Percentiles rank a stretch among this genome's conserved stretches.
Conservation (phyloP, 2,329 filamentous ascomycete species). For the Aspergillus transmontanensis region DNA sequence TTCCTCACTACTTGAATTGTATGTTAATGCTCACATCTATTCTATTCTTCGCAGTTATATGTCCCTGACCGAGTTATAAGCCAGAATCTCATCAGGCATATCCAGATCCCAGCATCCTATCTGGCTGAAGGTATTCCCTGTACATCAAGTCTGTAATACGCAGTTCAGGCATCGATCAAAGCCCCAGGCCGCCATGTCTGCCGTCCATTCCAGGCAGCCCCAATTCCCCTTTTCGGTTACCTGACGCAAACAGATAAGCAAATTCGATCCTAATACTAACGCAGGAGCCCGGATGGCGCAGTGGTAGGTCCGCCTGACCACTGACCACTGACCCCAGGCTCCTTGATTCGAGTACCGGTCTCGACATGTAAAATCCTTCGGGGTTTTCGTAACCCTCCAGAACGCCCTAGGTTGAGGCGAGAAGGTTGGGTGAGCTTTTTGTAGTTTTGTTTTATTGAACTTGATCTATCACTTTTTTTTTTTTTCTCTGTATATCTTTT, state of each 20-base stretch:
- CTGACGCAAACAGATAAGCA: neutral
- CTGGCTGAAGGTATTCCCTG: neutral
- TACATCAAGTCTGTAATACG: neutral
- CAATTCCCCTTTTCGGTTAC: neutral
- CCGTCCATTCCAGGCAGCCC: neutral
- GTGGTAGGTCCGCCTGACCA: neutral
- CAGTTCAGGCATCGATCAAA: neutral
- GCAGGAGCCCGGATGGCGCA: neutral
- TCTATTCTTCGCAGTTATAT: neutral
- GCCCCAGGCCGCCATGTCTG: neutral
- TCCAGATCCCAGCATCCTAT: neutral
- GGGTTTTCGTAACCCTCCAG: neutral
- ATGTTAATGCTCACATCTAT: neutral
- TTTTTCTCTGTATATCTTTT: neutral
- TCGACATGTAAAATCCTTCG: neutral
- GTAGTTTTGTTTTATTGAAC: neutral
- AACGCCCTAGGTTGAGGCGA: neutral
- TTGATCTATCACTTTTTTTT: neutral
- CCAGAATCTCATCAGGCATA: neutral
- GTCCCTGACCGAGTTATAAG: neutral
- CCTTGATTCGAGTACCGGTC: neutral
- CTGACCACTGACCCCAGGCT: neutral
- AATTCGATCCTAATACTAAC: neutral
- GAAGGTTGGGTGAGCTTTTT: neutral
- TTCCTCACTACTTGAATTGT: neutral